phyloP scores from a whole-genome alignment of 192 early-diverging fungal species.

The Mortierella alpina region DNA sequence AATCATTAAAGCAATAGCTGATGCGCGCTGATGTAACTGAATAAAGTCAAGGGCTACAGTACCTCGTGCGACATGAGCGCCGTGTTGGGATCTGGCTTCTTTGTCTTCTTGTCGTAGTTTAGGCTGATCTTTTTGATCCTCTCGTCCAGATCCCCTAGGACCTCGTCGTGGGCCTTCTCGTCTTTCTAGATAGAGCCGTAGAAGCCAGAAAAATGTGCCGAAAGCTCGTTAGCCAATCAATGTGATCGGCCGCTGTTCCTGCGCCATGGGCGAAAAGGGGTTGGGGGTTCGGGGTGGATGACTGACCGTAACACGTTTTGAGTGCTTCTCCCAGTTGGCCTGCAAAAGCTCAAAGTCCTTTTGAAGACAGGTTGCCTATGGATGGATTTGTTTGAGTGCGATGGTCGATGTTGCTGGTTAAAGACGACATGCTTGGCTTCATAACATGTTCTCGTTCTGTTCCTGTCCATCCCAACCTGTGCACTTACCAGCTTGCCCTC shows the following conservation, averaged over 20 bases:
- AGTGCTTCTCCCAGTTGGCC: slow-evolving; percentile 55
- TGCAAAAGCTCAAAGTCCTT: slow-evolving; percentile 56
- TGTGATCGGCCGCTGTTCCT: too few relatives aligned
- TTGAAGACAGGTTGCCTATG: slow-evolving; percentile 52
- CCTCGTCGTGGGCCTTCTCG: slow-evolving; percentile 51
- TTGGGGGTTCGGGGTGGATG: background rate
- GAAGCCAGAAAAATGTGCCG: background rate
- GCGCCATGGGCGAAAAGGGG: too few relatives aligned
- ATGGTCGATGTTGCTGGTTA: background rate
- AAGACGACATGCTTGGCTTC: too few relatives aligned
- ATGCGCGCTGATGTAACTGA: background rate
- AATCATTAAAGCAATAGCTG: background rate
- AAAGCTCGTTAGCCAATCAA: too few relatives aligned
- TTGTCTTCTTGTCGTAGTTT: slow-evolving; percentile 55
- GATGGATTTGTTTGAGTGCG: background rate
- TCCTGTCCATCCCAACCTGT: background rate
- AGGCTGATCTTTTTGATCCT: slow-evolving; percentile 53
- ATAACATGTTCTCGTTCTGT: background rate
- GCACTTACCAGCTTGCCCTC: slow-evolving; percentile 51
- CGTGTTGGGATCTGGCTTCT: slow-evolving; percentile 52
- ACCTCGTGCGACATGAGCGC: slow-evolving; percentile 56
- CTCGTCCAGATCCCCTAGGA: slow-evolving; percentile 51
- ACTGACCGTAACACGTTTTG: slow-evolving; percentile 50
- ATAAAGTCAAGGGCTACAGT: background rate
- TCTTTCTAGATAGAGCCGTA: slow-evolving; percentile 47